Evolutionary conservation across 2,329 filamentous ascomycete genomes (phyloP), one percentile per base, ranked within the genome.

Genomic region (Canariomyces notabilis): DNA sequence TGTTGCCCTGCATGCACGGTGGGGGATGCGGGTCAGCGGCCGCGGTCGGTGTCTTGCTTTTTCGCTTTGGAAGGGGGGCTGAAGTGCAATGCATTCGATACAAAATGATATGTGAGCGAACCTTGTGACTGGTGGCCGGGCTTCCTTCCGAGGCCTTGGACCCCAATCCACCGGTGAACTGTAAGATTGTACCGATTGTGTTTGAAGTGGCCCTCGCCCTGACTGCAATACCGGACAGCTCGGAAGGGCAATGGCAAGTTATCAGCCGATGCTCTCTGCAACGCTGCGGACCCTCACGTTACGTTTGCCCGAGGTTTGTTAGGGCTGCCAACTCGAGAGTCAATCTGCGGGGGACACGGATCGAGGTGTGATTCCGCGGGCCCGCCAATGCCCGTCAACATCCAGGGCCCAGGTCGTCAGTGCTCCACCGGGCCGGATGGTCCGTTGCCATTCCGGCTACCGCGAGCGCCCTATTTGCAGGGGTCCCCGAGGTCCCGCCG

Each of bases 381-480:
- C 36, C 26, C 31, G 16, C 40, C 44, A 50, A 46, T 52, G 47
- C 44, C 21, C 42, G 45, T 45, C 50, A 47, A 20, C n/a, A n/a
- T n/a, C 36, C 43, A 39, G 45, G 41, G 40, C 23, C 14, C n/a
- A 49, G 26, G 18, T 41, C n/a, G 18, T 21, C 31, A 36, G 16
- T 37, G 49, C 45, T 39, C 45, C 46, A 45, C 49, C 46, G 51
- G 47, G 46, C 46, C 47, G 43, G 48, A 15, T 44, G 44, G 54
- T 54, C 53, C 51, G 53, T 26, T n/a, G 14, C 47, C 49, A 51
- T 42, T 51, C 53, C 53, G 49, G 45, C 23, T 46, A 40, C 37
- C 34, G 39, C 49, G 47, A 43, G 18, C 34, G 36, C 39, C 45
- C 46, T n/a, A 47, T 36, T 44, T 44, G 39, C 31, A 20, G 36